These are phyloP conservation scores for Rhodomyrtus psidioides DNA, from an alignment of 441 rosid genomes.

Conservation along the genomic window DNA sequence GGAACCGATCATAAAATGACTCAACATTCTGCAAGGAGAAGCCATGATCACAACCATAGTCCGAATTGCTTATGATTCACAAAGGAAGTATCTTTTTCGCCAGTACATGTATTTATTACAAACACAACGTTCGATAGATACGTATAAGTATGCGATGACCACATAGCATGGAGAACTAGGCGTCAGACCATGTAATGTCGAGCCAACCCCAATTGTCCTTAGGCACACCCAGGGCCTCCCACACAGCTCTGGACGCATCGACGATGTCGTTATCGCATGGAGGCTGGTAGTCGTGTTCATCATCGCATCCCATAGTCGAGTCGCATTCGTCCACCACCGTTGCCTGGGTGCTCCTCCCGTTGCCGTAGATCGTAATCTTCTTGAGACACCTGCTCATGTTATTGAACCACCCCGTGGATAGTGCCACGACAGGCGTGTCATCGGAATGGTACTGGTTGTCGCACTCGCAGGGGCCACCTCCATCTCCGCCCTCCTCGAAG, in stretches of 20 bases:
- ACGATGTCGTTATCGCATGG: slow-evolving; percentile 25
- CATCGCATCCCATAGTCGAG: slow-evolving; percentile 22
- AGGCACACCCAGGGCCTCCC: slow-evolving; percentile 23
- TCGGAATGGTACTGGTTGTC: slow-evolving; percentile 21
- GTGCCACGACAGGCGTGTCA: slow-evolving; percentile 20
- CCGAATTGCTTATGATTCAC: no score
- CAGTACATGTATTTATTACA: no score
- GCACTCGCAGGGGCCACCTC: slow-evolving; percentile 19
- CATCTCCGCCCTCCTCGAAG: slow-evolving; percentile 21
- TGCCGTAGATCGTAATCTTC: slow-evolving; percentile 11
- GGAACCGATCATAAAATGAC: no score
- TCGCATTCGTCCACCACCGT: slow-evolving; percentile 31
- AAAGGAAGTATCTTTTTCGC: neutral
- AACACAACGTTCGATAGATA: neutral
- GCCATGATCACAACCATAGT: no score
- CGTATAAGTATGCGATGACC: neutral
- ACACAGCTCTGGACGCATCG: slow-evolving; percentile 20
- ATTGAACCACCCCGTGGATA: slow-evolving; percentile 28
- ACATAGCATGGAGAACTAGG: neutral
- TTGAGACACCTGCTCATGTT: slow-evolving; percentile 16
- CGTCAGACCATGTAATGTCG: slow-evolving; percentile 19
- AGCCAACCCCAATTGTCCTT: slow-evolving; percentile 10
- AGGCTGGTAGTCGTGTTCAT: slow-evolving; percentile 23
- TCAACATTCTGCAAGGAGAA: no score
- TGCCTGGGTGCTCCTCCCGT: slow-evolving; percentile 20